Conservation (phyloP, 176 grass and related monocot genomes). For the Avena insularis region DNA sequence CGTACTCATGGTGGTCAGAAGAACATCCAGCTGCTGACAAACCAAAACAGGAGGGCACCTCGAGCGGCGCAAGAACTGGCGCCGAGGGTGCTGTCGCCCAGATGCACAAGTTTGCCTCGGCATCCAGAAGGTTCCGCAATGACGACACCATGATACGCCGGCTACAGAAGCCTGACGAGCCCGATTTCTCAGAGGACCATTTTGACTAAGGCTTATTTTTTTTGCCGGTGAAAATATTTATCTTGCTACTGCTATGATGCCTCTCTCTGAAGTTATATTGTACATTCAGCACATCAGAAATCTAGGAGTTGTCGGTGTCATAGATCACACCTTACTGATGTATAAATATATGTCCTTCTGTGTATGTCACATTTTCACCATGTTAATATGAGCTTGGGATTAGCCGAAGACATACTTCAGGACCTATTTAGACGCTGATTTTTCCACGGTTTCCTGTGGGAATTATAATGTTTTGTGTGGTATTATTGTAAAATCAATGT, state of each 20-base stretch:
- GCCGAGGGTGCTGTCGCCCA: slow-evolving; percentile 48
- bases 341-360: neutral
- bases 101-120: slow-evolving; percentile 64
- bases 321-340: neutral
- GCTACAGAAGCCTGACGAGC: slow-evolving; percentile 90
- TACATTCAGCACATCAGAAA: slow-evolving; percentile 34
- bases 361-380: neutral
- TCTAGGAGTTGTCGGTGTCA: slow-evolving; percentile 2
- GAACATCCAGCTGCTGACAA: slow-evolving; percentile 47
- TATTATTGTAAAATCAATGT: no score
- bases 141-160: slow-evolving; percentile 47
- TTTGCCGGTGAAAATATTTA: slow-evolving; percentile 4
- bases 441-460: neutral
- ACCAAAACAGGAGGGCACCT: slow-evolving; percentile 47
- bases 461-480: no score
- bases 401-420: neutral
- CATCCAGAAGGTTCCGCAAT: slow-evolving; percentile 70
- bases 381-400: neutral
- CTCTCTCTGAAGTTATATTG: neutral
- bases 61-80: slow-evolving; percentile 15
- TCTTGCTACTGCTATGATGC: neutral
- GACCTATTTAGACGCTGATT: neutral
- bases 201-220: slow-evolving; percentile 61
- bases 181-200: slow-evolving; percentile 85
- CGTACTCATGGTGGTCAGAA: slow-evolving; percentile 62